A percentile compares a stretch with the other conserved stretches of the same genome.
Evolutionary conservation across 768 basidiomycete genomes (phyloP).

Genomic region (Termitomyces sp.): DNA sequence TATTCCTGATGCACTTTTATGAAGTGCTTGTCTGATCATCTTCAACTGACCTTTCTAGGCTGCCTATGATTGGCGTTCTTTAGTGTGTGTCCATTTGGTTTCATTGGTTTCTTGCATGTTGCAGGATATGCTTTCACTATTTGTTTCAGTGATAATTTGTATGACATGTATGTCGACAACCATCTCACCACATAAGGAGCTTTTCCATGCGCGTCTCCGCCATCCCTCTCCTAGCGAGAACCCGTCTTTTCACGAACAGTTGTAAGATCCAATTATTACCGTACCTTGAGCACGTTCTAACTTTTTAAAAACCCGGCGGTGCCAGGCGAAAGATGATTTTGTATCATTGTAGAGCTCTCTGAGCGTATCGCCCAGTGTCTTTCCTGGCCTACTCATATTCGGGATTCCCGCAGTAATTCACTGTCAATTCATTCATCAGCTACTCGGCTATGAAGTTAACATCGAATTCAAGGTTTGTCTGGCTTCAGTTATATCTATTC

Average conservation of each 20-base stretch:
- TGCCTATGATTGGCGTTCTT: neutral
- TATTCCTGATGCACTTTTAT: too few relatives aligned
- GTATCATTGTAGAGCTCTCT: too few relatives aligned
- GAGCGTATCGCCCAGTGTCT: neutral
- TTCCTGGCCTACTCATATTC: neutral
- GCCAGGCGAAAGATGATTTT: too few relatives aligned
- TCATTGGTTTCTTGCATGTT: neutral
- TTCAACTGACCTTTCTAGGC: neutral
- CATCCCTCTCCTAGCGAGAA: neutral
- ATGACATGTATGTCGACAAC: neutral
- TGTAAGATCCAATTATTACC: neutral
- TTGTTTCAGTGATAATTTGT: neutral
- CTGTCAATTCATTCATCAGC: conserved; percentile 70
- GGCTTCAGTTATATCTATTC: too few relatives aligned
- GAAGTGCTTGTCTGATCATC: neutral
- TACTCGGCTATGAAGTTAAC: too few relatives aligned
- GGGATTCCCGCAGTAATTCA: too few relatives aligned
- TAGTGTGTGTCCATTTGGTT: neutral
- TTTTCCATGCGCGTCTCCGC: too few relatives aligned
- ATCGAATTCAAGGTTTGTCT: too few relatives aligned
- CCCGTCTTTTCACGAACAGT: neutral
- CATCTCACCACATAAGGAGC: neutral
- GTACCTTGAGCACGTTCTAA: neutral
- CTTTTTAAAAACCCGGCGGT: conserved; percentile 21
- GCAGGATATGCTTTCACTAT: neutral